A percentile compares a stretch with the other conserved stretches of the same genome.
Evolutionary conservation across 2,329 filamentous ascomycete genomes (phyloP).

Genomic region (Fusarium hainanense): DNA sequence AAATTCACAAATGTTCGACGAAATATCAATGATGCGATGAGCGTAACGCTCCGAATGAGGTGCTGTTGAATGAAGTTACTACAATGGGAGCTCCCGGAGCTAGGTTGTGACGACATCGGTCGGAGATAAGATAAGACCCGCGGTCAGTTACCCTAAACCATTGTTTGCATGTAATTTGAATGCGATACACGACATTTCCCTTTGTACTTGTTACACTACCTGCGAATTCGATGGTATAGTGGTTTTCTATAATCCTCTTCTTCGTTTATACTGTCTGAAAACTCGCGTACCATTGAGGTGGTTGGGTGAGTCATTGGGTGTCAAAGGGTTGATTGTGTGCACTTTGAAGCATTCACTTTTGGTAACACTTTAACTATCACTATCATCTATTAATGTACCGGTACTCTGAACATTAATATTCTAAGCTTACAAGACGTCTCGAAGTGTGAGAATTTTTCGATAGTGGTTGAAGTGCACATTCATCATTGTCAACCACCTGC

Average conservation of each 20-base stretch:
- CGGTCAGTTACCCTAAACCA: slow-evolving; percentile 23
- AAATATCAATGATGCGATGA: slow-evolving; percentile 37
- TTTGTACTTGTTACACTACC: background rate
- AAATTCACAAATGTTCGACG: background rate
- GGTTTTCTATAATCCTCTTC: background rate
- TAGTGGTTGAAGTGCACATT: slow-evolving; percentile 55
- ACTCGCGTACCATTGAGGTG: background rate
- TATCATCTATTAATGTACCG: background rate
- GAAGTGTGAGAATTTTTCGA: slow-evolving; percentile 37
- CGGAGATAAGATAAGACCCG: slow-evolving; percentile 42
- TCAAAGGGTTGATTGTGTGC: background rate
- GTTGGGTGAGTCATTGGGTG: background rate
- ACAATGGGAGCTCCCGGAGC: slow-evolving; percentile 27
- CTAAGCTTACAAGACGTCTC: slow-evolving; percentile 43
- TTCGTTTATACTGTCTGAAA: background rate
- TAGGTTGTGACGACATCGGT: slow-evolving; percentile 42
- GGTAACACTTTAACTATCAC: background rate
- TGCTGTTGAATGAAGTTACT: slow-evolving; percentile 15
- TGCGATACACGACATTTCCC: background rate
- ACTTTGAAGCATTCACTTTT: background rate
- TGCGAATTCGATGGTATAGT: background rate
- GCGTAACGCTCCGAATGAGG: slow-evolving; percentile 9
- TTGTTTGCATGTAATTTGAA: background rate
- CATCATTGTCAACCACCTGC: slow-evolving; percentile 46
- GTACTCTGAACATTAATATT: slow-evolving; percentile 35